A percentile compares a stretch with the other conserved stretches of the same genome.
Evolutionary conservation across 345 rosid genomes (phyloP).

Genomic region (Cardamine resedifolia): DNA sequence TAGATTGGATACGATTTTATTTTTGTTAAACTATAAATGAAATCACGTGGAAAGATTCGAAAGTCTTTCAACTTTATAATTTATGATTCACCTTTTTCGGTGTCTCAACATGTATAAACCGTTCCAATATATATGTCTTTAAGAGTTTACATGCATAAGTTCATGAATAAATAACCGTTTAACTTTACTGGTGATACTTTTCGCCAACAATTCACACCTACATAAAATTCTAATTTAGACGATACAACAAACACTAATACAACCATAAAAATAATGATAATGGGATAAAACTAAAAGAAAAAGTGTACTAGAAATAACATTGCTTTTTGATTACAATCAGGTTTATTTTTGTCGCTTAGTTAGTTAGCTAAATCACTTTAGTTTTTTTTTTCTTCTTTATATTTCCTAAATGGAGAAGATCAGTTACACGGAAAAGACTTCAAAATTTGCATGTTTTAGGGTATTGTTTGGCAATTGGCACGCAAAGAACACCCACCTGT

Average conservation of each 20-base stretch:
- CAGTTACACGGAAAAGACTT: background rate
- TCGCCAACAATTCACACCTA: too few species aligned
- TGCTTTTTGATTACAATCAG: background rate
- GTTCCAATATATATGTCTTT: background rate
- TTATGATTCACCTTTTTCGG: background rate
- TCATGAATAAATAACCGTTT: too few species aligned
- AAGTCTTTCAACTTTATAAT: background rate
- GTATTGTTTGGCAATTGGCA: slow-evolving; percentile 12
- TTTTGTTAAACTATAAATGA: background rate
- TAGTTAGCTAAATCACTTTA: background rate
- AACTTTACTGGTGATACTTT: too few species aligned
- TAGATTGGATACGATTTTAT: background rate
- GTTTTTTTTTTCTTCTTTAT: background rate
- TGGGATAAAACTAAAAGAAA: background rate
- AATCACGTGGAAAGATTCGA: background rate
- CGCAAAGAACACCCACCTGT: background rate
- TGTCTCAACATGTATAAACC: background rate
- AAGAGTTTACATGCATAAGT: too few species aligned
- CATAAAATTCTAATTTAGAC: too few species aligned
- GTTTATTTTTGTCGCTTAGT: background rate
- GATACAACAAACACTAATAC: too few species aligned
- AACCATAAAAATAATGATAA: too few species aligned
- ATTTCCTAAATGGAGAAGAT: background rate
- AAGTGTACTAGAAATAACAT: background rate
- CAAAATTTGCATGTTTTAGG: background rate